Base-by-base conservation (phyloP, 108 stramenopile genomes). In the Nitzschia palea region DNA sequence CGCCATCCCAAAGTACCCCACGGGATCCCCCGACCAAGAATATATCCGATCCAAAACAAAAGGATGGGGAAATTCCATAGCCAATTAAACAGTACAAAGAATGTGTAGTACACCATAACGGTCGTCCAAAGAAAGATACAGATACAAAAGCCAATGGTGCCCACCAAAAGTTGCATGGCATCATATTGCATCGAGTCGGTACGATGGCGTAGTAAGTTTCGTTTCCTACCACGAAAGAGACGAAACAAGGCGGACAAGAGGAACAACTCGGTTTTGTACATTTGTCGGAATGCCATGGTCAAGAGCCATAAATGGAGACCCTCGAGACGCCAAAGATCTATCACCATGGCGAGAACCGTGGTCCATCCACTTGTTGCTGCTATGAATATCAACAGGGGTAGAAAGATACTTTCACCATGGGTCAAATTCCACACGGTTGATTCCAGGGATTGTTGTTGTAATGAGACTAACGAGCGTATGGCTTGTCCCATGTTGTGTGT, bases 151-250 rank as follows among this genome's bases (percentile, higher is more conserved):
- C 89, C 55, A 31, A 97, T 83, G 33, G 85, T 94, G 28, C 96
- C 96, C 47, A 74, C 59, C 9, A 95, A 70, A 33, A 95, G 56
- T 65, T 92, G 93, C 74, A 81, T 87, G 29, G 81, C 76, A 78
- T 97, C 95, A 61, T 93, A 95, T 44, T 90, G 50, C 80, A 89
- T 84, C 15, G 90, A 76, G 64, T 97, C 96, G 5, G 88, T 87
- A 43, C 96, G 85, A 29, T 74, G 73, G 9, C 96, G 84, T 34
- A 97, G 44, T 14, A 90, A 48, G 68, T 97, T 97, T 23, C 73
- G 66, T 67, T 97, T 97, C 67, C 86, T 90, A n/a, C 94, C 96
- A n/a, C 91, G 78, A 70, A 97, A 95, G 26, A 97, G 64, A 30
- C 85, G 84, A 87, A 89, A 93, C 9, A 93, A 72, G 22, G 93